Conservation (phyloP, 1,284 basidiomycete genomes). For the Mycena citricolor region DNA sequence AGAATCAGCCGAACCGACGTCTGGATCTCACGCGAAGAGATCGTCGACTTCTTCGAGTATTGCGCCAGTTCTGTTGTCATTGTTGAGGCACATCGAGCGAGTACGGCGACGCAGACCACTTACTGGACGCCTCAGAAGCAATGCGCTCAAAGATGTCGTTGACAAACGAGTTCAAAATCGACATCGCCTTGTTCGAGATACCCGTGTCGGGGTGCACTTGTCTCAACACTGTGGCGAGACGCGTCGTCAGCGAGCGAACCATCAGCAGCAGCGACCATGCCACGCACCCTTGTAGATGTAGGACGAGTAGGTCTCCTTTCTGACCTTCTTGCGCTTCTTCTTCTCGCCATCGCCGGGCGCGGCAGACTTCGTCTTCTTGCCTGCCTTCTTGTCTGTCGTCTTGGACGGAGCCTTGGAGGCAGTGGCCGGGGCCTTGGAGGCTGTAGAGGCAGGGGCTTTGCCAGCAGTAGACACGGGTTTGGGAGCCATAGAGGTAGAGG, state of each 20-base stretch:
- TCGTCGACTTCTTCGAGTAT: slow-evolving; percentile 94
- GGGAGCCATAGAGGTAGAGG: slow-evolving; percentile 54
- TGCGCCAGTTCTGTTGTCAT: too few relatives aligned
- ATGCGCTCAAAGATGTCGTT: too few relatives aligned
- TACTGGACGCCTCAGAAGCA: too few relatives aligned
- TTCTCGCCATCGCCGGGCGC: slow-evolving; percentile 24
- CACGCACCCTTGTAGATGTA: slow-evolving; percentile 89
- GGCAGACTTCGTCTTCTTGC: slow-evolving; percentile 64
- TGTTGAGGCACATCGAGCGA: too few relatives aligned
- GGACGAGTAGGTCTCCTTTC: slow-evolving; percentile 91
- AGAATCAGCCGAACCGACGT: slow-evolving; percentile 90
- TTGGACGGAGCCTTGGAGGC: slow-evolving; percentile 52
- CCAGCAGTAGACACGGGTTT: slow-evolving; percentile 82
- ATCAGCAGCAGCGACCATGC: slow-evolving; percentile 7
- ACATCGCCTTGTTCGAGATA: too few relatives aligned
- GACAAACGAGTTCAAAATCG: too few relatives aligned
- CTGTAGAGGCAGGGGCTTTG: slow-evolving; percentile 78
- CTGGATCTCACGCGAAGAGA: slow-evolving; percentile 93
- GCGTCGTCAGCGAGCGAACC: too few relatives aligned
- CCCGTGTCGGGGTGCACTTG: too few relatives aligned
- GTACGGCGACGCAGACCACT: too few relatives aligned
- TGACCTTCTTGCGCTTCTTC: slow-evolving; percentile 28
- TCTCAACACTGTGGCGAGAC: too few relatives aligned
- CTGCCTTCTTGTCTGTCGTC: slow-evolving; percentile 37
- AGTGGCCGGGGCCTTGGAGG: slow-evolving; percentile 77